A percentile compares a stretch with the other conserved stretches of the same genome.
phyloP scores from a whole-genome alignment of 2,329 filamentous ascomycete genomes.

The Arachnomyces sp. region DNA sequence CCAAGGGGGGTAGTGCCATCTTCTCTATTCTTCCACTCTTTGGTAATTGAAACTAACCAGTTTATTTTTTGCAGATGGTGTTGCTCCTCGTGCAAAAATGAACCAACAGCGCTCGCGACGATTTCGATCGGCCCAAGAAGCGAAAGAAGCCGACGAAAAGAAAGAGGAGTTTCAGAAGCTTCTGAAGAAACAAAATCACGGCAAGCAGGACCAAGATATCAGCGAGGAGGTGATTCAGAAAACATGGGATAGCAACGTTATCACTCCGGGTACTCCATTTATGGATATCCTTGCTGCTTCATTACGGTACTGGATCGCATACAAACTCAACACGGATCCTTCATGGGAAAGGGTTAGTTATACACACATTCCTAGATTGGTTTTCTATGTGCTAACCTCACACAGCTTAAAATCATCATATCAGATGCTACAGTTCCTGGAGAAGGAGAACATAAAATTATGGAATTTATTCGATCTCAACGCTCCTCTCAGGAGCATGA shows the following conservation, averaged over 20 bases:
- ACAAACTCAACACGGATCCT: conserved; percentile 95
- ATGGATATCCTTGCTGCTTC: conserved; percentile 92
- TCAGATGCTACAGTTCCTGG: conserved; percentile 96
- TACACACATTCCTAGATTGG: not conserved
- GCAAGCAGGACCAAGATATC: conserved; percentile 54
- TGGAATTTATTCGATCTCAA: conserved; percentile 95
- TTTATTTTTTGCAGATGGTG: conserved; percentile 59
- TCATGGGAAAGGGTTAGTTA: conserved; percentile 68
- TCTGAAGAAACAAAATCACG: conserved; percentile 69
- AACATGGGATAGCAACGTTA: conserved; percentile 82
- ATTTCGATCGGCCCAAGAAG: conserved; percentile 90
- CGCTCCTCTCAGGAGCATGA: conserved; percentile 84
- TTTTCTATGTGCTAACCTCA: conserved; percentile 15
- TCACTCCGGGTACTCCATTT: conserved; percentile 94
- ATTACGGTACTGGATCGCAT: conserved; percentile 92
- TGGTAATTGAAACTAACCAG: conserved; percentile 19
- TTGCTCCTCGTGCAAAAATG: conserved; percentile 97
- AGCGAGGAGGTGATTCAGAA: conserved; percentile 64
- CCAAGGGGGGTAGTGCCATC: conserved; percentile 22
- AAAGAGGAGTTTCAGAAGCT: conserved; percentile 82
- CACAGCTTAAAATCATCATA: conserved; percentile 83
- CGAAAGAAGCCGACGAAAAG: conserved; percentile 85
- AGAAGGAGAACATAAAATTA: conserved; percentile 98
- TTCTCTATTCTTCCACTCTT: not conserved
- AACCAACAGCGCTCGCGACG: conserved; percentile 96